These are phyloP conservation scores for Tetraselmis chui DNA, from an alignment of 139 green algal genomes.

Conservation along the genomic window DNA sequence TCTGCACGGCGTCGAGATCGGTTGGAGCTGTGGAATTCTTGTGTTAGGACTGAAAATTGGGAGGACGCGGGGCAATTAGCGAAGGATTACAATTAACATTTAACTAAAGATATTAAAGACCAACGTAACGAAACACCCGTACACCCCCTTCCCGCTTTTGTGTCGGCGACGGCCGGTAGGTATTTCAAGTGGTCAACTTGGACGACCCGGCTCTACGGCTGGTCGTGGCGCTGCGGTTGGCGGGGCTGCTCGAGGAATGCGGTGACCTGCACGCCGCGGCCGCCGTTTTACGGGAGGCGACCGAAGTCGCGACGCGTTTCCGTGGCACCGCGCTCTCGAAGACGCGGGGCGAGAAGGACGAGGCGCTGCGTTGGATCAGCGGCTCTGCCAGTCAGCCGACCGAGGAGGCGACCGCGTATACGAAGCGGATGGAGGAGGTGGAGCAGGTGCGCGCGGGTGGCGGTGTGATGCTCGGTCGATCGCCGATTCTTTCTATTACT, in stretches of 20 bases:
- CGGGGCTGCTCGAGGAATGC: not conserved
- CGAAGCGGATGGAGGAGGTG: constrained; percentile 10
- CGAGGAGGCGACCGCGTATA: constrained; percentile 6
- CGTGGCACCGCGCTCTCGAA: not conserved
- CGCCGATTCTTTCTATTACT: too few species aligned
- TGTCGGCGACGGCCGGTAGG: too few species aligned
- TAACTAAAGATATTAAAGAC: too few species aligned
- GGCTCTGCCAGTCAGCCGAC: constrained; percentile 34
- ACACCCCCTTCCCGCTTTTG: too few species aligned
- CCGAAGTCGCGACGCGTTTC: not conserved
- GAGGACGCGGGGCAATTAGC: too few species aligned
- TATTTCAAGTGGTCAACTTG: not conserved
- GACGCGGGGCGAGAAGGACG: constrained; percentile 17
- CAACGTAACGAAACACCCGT: too few species aligned
- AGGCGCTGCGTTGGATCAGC: constrained; percentile 45
- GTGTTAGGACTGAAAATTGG: too few species aligned
- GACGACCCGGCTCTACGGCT: not conserved
- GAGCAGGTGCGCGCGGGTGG: constrained; percentile 25
- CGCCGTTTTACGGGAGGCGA: not conserved
- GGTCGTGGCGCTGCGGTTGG: not conserved
- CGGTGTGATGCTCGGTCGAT: too few species aligned
- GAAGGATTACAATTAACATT: too few species aligned
- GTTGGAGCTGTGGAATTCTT: too few species aligned
- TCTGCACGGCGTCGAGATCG: too few species aligned
- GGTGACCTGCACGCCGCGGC: not conserved